Evolutionary conservation across 495 filamentous ascomycete genomes (phyloP), one percentile per base, ranked within the genome.

Genomic region (Lepidopterella palustris): DNA sequence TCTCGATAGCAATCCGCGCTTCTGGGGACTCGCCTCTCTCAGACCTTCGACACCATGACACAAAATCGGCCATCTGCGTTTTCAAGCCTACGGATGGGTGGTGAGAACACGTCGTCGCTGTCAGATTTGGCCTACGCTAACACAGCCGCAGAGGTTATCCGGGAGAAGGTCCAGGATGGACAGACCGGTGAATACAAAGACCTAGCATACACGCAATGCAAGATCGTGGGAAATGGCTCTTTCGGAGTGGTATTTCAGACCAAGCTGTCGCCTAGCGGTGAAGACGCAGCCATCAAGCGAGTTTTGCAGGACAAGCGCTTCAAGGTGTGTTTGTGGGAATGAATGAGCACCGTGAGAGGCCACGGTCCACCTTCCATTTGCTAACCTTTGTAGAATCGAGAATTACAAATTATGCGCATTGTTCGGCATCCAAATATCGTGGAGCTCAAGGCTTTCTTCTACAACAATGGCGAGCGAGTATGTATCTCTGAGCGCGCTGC

Each of bases 191-290:
- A 98, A 71, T 91, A 89, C 59, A 87, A 87, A 72, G 93, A 98
- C 68, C 87, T 98, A 76, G 89, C 93, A 71, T 98, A 98, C 70
- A 97, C 93, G 45, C 93, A 98, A 73, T 98, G 93, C 78, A 98
- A 98, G 78, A 97, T 98, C 63, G 93, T 98, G n/a, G 93, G 93
- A 67, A 98, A 98, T 75, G 93, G 93, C 55, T 97, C 93, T 13
- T 98, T 98, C 72, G 93, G 93, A 60, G 93, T 98, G 21, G 93
- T 98, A 61, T 98, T 98, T 72, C 93, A 98, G 74, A 98, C 93
- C 28, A 98, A 97, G 77, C 84, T 98, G 69, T 91, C 93, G 61
- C 93, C 93, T 15, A 92, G 87, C 64, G 92, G 92, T 60, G 93
- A 98, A 73, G 93, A 98, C 76, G 93, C 93, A 58, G 93, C 93